These are phyloP conservation scores for Erodium texanum DNA, from an alignment of 441 rosid genomes.

Conservation along the genomic window DNA sequence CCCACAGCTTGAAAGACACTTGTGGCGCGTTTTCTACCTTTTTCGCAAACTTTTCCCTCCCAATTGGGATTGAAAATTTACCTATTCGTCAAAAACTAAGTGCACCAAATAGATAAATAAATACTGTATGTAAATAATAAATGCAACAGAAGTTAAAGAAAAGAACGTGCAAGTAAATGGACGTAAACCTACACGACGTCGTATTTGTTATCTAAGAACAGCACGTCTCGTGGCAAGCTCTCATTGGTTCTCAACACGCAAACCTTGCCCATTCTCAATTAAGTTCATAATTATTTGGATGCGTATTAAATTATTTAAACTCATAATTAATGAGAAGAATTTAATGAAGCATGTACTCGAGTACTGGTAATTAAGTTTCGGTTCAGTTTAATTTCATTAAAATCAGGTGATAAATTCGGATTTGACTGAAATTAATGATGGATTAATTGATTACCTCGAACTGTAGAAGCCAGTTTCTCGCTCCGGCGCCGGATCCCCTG, in stretches of 20 bases:
- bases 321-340: too few species aligned
- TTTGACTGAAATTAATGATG: not conserved
- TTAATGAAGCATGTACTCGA: not conserved
- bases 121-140: too few species aligned
- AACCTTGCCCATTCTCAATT: too few species aligned
- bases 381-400: not conserved
- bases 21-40: not conserved
- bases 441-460: slow-evolving; percentile 60
- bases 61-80: not conserved
- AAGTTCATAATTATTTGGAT: too few species aligned
- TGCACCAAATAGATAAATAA: not conserved
- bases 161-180: too few species aligned
- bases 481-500: slow-evolving; percentile 77
- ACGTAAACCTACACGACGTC: too few species aligned
- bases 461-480: slow-evolving; percentile 71
- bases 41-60: not conserved
- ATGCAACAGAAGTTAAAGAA: not conserved
- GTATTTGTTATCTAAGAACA: too few species aligned
- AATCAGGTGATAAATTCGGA: not conserved
- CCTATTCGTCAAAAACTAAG: not conserved
- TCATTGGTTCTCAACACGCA: not conserved
- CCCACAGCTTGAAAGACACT: not conserved
- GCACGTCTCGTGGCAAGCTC: not conserved
- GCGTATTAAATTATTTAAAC: too few species aligned
- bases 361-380: not conserved